These are phyloP conservation scores for Trichoderma atrobrunneum DNA, from an alignment of 2,329 filamentous ascomycete species.

Conservation along the genomic window DNA sequence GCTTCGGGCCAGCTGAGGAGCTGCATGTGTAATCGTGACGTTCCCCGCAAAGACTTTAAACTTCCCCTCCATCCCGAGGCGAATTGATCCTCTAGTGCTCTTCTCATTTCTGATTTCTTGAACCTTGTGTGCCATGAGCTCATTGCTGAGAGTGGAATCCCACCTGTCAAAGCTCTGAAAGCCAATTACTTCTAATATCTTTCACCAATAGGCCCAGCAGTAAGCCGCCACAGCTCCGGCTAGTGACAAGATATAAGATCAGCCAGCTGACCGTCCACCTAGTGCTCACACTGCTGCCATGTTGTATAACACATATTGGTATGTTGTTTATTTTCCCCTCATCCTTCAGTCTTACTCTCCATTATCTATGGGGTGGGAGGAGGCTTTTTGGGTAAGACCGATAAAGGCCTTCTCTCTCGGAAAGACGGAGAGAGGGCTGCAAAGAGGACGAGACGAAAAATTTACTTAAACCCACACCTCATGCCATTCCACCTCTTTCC, in stretches of 20 bases:
- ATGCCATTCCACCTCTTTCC: neutral
- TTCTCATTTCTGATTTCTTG: neutral
- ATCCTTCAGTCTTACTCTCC: neutral
- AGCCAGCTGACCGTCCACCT: neutral
- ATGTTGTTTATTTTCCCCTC: neutral
- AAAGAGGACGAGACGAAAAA: neutral
- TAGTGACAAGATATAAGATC: neutral
- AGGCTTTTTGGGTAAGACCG: neutral
- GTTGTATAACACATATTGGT: neutral
- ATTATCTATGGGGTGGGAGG: neutral
- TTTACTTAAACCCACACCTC: neutral
- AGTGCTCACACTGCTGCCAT: constrained; percentile 13
- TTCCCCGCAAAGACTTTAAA: constrained; percentile 7
- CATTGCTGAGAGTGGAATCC: neutral
- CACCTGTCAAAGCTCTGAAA: neutral
- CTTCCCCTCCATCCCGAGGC: neutral
- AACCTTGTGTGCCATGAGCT: neutral
- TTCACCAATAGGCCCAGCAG: neutral
- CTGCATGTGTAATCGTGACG: constrained; percentile 13
- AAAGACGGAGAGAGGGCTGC: neutral
- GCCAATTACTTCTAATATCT: neutral
- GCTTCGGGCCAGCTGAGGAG: neutral
- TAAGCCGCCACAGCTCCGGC: constrained; percentile 2
- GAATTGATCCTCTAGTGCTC: neutral
- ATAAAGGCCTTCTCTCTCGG: neutral